Evolutionary conservation across 208 protist species (phyloP).

Genomic region (Trypanosoma platydactyli): DNA sequence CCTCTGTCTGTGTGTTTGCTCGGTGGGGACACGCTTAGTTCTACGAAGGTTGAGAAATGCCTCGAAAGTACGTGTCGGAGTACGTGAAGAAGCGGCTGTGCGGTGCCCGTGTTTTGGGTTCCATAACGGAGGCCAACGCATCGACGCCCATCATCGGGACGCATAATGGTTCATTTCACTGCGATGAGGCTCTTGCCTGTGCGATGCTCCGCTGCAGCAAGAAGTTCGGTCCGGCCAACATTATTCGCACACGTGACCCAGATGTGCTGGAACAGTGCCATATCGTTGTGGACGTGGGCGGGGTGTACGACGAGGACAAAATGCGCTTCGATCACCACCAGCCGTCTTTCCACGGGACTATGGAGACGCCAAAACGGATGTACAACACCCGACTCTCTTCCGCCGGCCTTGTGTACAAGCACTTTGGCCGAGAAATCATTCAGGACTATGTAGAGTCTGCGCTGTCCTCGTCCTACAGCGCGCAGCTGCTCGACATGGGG

Average conservation of each 20-base stretch:
- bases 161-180: slow-evolving; percentile 94
- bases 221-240: slow-evolving; percentile 47
- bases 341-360: slow-evolving; percentile 89
- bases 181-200: slow-evolving; percentile 95
- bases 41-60: slow-evolving; percentile 5
- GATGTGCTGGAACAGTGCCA: slow-evolving; percentile 63
- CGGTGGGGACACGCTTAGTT: slow-evolving; percentile 6
- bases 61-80: slow-evolving; percentile 50
- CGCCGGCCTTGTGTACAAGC: slow-evolving; percentile 94
- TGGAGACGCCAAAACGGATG: slow-evolving; percentile 56
- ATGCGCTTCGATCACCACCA: slow-evolving; percentile 96
- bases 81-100: slow-evolving; percentile 66
- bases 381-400: slow-evolving; percentile 90
- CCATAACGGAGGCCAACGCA: slow-evolving; percentile 27
- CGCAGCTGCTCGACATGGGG: slow-evolving; percentile 43
- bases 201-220: slow-evolving; percentile 81
- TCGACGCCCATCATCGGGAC: slow-evolving; percentile 81
- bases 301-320: slow-evolving; percentile 84
- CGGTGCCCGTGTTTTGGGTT: slow-evolving; percentile 44
- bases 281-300: slow-evolving; percentile 96
- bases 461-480: slow-evolving; percentile 39
- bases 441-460: slow-evolving; percentile 46
- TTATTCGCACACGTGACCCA: slow-evolving; percentile 89
- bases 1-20: neutral
- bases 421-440: slow-evolving; percentile 94